Conservation (phyloP, 2,329 filamentous ascomycete genomes). For the Blastomyces parvus region DNA sequence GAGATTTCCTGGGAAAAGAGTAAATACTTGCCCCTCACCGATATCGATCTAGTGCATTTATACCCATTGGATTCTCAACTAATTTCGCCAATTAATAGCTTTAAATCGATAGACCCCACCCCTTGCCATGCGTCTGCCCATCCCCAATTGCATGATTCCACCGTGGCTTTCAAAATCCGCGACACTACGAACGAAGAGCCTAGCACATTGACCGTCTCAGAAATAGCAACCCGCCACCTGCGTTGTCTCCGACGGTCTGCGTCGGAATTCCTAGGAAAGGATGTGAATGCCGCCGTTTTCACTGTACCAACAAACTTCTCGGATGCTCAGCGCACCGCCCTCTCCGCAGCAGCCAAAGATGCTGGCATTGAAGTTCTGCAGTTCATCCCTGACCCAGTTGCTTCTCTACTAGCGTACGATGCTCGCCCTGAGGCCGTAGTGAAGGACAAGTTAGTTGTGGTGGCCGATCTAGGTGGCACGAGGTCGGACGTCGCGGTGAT, state of each 20-base stretch:
- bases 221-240: constrained; percentile 77
- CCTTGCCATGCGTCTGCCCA: constrained; percentile 91
- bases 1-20: constrained; percentile 92
- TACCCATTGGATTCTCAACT: neutral
- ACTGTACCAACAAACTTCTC: constrained; percentile 89
- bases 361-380: constrained; percentile 85
- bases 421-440: constrained; percentile 65
- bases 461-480: constrained; percentile 86
- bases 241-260: constrained; percentile 72
- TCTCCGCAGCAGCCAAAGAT: constrained; percentile 66
- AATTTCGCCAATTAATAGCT: constrained; percentile 37
- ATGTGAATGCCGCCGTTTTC: constrained; percentile 88
- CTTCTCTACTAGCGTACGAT: constrained; percentile 83
- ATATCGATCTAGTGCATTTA: neutral
- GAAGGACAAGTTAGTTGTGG: constrained; percentile 80
- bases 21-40: constrained; percentile 37
- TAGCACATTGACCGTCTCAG: constrained; percentile 65
- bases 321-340: constrained; percentile 73
- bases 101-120: constrained; percentile 93
- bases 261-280: constrained; percentile 84
- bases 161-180: constrained; percentile 71
- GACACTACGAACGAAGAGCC: constrained; percentile 58
- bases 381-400: constrained; percentile 82
- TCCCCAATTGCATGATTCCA: constrained; percentile 62
- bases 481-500: constrained; percentile 86